Evolutionary conservation across 73 alveolate species (phyloP), one percentile per base, ranked within the genome.

Genomic region (Diophrys sp.): DNA sequence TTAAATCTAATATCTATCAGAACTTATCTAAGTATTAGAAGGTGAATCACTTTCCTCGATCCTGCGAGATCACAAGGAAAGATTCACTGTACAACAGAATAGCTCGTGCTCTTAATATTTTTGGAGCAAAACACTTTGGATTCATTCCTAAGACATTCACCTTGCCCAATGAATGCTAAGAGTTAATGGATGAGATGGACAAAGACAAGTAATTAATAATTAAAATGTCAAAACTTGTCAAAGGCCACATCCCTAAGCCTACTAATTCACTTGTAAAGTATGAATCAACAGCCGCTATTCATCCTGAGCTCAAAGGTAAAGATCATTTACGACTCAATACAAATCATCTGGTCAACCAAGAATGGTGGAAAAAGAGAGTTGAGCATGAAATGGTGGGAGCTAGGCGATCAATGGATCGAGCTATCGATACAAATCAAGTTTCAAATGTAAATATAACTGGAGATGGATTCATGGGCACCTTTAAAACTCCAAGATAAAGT

Each of bases 41-140:
- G 62, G 84, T 85, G 11, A 90, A 93, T 87, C 98, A 93, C 74
- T 93, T 90, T 76, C 98, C 98, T 0, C 67, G 94, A 33, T 87
- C 96, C 25, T 79, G 85, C 54, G 98, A 93, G 77, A 70, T 93
- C 77, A 90, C 98, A 28, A 74, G 98, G 70, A 93, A 93, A 81
- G 98, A 93, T 78, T 83, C 90, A 75, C 57, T 93, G 85, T 93
- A 93, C 75, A 69, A 87, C 79, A 71, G 87, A 67, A 74, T 90
- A 67, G 88, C 96, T 24, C 82, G 95, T 78, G 81, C 87, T 91
- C 81, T 82, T 74, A 93, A 77, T 23, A 68, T 71, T 27, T 89
- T 80, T 75, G 95, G 96, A 0, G 91, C 86, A 29, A 90, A 89
- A 32, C 88, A 87, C 75, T 93, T 82, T 72, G 93, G 85, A 56